Evolutionary conservation across 495 filamentous ascomycete species (phyloP), one percentile per base, ranked within the genome.

Genomic region (Daldinia loculata): DNA sequence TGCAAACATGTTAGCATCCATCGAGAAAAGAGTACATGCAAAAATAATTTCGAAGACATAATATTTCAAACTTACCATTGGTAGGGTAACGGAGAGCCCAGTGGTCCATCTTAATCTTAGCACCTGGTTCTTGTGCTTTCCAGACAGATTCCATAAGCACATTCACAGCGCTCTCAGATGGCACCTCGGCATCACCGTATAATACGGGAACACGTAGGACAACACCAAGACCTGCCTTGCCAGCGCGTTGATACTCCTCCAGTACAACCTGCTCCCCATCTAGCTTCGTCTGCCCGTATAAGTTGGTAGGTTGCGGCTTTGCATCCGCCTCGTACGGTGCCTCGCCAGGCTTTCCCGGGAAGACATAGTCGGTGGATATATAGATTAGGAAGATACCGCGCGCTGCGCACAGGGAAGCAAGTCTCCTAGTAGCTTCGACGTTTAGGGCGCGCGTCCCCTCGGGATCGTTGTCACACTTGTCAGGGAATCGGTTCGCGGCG

Each of bases 291-390:
- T 93, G 84, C 11, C 94, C 94, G 77, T 98, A 98, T 52, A 94
- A 76, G 74, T 97, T 98, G 1, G 93, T 88, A 4, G 94, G 93
- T 3, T 84, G 81, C 0, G 91, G 86, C 22, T 81, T 71, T 3
- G 89, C 83, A 66, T 89, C 84, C 3, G 85, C 81, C 72, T 90
- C 88, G 77, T 97, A 97, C 3, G 94, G 94, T 12, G 94, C 94
- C 27, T 95, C 90, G n/a, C 93, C 92, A 32, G 89, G 90, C 19
- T 72, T 83, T 15, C 94, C 94, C 1, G 93, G 81, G 76, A 98
- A 98, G 48, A 98, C 93, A 77, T 98, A 98, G 82, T 98, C 94
- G 43, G 94, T 97, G 0, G 92, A 95, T 76, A 98, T 97, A 83
- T 97, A 97, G 76, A 97, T 88, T 32, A 97, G 84, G 56, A 97